phyloP scores from a whole-genome alignment of 768 basidiomycete genomes.

The Russula sp. region DNA sequence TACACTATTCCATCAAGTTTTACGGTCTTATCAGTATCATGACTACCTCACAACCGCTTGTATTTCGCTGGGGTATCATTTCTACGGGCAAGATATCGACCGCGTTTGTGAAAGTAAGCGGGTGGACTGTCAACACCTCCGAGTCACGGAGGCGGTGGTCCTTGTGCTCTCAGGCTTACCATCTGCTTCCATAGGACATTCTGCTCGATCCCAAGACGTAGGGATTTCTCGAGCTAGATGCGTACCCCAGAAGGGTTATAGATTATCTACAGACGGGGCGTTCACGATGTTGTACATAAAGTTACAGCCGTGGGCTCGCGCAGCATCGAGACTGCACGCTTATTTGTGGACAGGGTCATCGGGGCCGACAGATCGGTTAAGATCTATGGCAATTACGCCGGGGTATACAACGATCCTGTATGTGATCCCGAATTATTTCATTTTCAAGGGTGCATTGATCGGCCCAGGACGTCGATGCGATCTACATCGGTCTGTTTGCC shows the following conservation, averaged over 20 bases:
- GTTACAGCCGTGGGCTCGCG: conserved; percentile 76
- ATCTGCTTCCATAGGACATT: conserved; percentile 49
- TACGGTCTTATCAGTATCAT: conserved; percentile 6
- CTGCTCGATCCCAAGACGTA: conserved; percentile 71
- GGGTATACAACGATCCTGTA: conserved; percentile 26
- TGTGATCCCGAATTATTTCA: conserved; percentile 6
- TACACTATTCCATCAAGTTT: background rate
- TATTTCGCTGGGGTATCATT: conserved; percentile 80
- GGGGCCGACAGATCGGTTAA: conserved; percentile 50
- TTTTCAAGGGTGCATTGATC: no score
- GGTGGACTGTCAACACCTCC: background rate
- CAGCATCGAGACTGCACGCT: conserved; percentile 55
- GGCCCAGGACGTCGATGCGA: conserved; percentile 56
- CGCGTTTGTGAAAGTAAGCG: conserved; percentile 56
- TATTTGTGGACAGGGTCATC: conserved; percentile 55
- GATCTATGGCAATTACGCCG: conserved; percentile 67
- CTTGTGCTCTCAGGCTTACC: background rate
- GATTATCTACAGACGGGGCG: conserved; percentile 46
- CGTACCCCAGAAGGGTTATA: background rate
- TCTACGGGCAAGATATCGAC: conserved; percentile 72
- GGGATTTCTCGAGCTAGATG: conserved; percentile 25
- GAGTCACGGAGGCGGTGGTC: no score
- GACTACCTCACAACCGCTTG: conserved; percentile 32
- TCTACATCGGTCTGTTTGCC: conserved; percentile 57
- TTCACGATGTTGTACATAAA: conserved; percentile 61